Conservation (phyloP, 495 filamentous ascomycete species). For the Ascodesmis nigricans region DNA sequence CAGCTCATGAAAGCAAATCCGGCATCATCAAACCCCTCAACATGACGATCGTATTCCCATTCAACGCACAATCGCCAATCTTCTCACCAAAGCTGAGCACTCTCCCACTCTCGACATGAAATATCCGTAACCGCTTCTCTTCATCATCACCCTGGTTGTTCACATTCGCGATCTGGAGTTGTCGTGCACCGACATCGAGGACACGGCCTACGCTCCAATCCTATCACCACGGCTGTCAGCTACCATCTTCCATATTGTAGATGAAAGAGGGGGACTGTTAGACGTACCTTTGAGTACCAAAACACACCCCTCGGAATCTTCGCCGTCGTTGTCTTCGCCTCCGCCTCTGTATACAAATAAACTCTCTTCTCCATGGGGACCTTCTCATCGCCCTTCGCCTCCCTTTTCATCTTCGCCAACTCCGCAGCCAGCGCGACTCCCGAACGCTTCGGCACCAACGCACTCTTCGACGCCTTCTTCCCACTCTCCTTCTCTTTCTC, state of each 20-base stretch:
- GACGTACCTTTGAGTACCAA: constrained; percentile 34
- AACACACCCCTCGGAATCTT: constrained; percentile 61
- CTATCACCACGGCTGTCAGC: constrained; percentile 24
- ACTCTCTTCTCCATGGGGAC: constrained; percentile 57
- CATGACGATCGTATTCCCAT: constrained; percentile 75
- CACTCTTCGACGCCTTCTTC: too few relatives aligned
- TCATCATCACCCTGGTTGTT: constrained; percentile 67
- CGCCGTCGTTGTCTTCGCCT: constrained; percentile 50
- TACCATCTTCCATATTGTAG: neutral
- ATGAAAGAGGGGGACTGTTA: too few relatives aligned
- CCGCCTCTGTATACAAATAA: constrained; percentile 70
- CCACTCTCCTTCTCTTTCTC: too few relatives aligned
- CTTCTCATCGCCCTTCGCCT: constrained; percentile 70
- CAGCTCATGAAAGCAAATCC: too few relatives aligned
- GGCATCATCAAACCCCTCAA: constrained; percentile 50
- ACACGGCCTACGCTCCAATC: constrained; percentile 78
- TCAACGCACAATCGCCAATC: constrained; percentile 42
- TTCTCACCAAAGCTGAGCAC: constrained; percentile 73
- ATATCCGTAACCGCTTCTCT: constrained; percentile 58
- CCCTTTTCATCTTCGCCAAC: constrained; percentile 46
- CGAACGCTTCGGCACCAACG: too few relatives aligned
- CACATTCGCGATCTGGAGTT: constrained; percentile 60
- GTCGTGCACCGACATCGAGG: constrained; percentile 67
- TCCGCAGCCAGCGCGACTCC: constrained; percentile 24
- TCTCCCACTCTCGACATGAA: constrained; percentile 75